Evolutionary conservation across 805 yeast species (phyloP), one percentile per base, ranked within the genome.

Genomic region (Starmerella bombicola): DNA sequence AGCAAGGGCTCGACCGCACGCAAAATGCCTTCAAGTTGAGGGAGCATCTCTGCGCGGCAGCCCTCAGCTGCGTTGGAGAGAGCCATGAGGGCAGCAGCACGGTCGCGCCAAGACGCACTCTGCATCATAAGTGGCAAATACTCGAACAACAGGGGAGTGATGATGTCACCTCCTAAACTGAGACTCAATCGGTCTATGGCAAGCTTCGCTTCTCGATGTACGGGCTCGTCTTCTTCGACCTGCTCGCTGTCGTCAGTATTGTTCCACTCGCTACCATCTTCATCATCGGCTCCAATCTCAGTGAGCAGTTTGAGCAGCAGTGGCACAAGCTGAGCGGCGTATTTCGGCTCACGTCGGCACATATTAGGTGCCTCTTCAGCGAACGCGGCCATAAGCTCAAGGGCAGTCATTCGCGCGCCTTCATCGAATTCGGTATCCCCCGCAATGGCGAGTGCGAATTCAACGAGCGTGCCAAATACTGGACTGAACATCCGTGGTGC

Each of bases 11-110:
- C 59, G 25, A 91, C 77, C 74, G 88, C 69, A 53, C 82, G 93
- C 50, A 91, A 65, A 34, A 91, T 74, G 54, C 73, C 75, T 45
- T 85, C 81, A 36, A 84, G 80, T 57, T 85, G 95, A 24, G 73
- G 66, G 35, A 82, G 79, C 62, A 91, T 69, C 12, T 80, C 84
- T 50, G 86, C 96, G 36, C 83, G 71, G 63, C 97, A 88, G 38
- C 98, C 98, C 65, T 91, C 98, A 30, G 96, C 96, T 18, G 94
- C 95, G 4, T 95, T 78, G 0, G 96, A 85, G 21, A 91, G 66
- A 0, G 96, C 96, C 97, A 91, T 91, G 41, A 91, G 65, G 2
- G 96, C 94, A 19, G 95, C 98, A 59, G 86, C 95, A 47, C 95
- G 78, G 59, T 85, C 93, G 59, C 93, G 78, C 98, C 98, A 91